Evolutionary conservation across 2,329 filamentous ascomycete genomes (phyloP).

Genomic region (Pseudopyricularia javanii): DNA sequence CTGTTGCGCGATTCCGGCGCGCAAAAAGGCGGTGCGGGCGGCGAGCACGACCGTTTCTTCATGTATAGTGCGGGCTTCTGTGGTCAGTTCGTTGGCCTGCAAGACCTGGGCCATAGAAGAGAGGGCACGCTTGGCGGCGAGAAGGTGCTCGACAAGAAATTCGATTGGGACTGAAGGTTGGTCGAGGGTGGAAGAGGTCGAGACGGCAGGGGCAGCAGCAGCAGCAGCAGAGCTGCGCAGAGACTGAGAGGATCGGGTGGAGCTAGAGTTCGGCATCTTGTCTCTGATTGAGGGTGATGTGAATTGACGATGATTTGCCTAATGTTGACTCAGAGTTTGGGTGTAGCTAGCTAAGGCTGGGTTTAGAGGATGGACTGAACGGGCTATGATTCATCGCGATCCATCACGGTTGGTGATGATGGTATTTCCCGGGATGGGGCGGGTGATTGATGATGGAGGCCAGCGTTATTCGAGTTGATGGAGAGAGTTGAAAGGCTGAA

Average conservation of each 20-base stretch:
- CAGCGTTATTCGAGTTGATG: neutral
- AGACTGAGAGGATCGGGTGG: neutral
- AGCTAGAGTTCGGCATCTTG: slow-evolving; percentile 3
- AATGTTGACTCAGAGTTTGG: neutral
- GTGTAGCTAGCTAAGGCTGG: neutral
- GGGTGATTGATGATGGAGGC: neutral
- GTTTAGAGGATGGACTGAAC: neutral
- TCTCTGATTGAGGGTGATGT: neutral
- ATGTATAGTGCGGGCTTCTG: slow-evolving; percentile 58
- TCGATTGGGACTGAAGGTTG: slow-evolving; percentile 43
- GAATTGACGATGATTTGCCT: neutral
- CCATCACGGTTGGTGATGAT: neutral
- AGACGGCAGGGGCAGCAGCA: neutral
- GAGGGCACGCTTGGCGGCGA: slow-evolving; percentile 78
- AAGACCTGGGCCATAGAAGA: slow-evolving; percentile 73
- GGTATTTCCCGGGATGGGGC: neutral
- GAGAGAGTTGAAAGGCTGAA: neutral
- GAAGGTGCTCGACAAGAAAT: slow-evolving; percentile 69
- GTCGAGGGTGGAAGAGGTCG: slow-evolving; percentile 6
- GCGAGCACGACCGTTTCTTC: slow-evolving; percentile 67
- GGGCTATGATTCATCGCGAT: neutral
- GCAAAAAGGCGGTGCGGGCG: slow-evolving; percentile 57
- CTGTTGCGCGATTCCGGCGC: slow-evolving; percentile 46
- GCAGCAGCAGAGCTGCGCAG: neutral
- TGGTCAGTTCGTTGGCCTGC: slow-evolving; percentile 78